A percentile compares a stretch with the other conserved stretches of the same genome.
These are phyloP conservation scores for Fusarium penzigii DNA, from an alignment of 2,329 filamentous ascomycete species.

Conservation along the genomic window DNA sequence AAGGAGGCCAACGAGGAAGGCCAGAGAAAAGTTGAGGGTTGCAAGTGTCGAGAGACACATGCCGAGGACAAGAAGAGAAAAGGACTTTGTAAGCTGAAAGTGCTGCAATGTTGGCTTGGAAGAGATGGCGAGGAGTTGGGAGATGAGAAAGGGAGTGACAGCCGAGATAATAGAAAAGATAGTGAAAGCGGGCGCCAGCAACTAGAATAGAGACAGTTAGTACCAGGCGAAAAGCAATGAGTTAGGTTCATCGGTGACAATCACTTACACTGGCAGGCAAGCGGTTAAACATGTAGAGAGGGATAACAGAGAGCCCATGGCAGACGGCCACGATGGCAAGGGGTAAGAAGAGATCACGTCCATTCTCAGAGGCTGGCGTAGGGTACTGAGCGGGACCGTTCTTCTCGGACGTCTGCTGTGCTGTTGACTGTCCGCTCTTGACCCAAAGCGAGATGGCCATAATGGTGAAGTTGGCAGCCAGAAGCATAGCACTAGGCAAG, in stretches of 20 bases:
- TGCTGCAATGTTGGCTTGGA: slow-evolving; percentile 65
- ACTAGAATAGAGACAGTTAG: slow-evolving; percentile 45
- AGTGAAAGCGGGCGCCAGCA: slow-evolving; percentile 60
- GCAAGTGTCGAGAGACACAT: slow-evolving; percentile 91
- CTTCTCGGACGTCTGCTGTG: slow-evolving; percentile 29
- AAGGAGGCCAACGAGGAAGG: slow-evolving; percentile 80
- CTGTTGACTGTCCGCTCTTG: slow-evolving; percentile 67
- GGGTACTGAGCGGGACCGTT: slow-evolving; percentile 33
- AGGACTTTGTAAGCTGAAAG: slow-evolving; percentile 78
- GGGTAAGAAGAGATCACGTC: slow-evolving; percentile 71
- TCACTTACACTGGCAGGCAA: slow-evolving; percentile 62
- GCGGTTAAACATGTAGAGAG: slow-evolving; percentile 85
- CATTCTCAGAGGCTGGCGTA: slow-evolving; percentile 38
- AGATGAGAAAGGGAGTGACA: slow-evolving; percentile 58
- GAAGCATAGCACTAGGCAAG: slow-evolving; percentile 93
- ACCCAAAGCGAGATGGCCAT: slow-evolving; percentile 96
- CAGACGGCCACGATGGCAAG: slow-evolving; percentile 69
- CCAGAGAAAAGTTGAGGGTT: slow-evolving; percentile 92
- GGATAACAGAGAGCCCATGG: slow-evolving; percentile 77
- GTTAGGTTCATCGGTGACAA: not conserved
- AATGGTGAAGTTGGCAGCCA: slow-evolving; percentile 93
- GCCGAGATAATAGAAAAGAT: slow-evolving; percentile 57
- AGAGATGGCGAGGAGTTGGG: slow-evolving; percentile 52
- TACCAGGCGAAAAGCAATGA: not conserved
- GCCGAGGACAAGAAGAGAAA: slow-evolving; percentile 89